Evolutionary conservation across 257 asterid species (phyloP).

Genomic region (Forsythia suspensa): DNA sequence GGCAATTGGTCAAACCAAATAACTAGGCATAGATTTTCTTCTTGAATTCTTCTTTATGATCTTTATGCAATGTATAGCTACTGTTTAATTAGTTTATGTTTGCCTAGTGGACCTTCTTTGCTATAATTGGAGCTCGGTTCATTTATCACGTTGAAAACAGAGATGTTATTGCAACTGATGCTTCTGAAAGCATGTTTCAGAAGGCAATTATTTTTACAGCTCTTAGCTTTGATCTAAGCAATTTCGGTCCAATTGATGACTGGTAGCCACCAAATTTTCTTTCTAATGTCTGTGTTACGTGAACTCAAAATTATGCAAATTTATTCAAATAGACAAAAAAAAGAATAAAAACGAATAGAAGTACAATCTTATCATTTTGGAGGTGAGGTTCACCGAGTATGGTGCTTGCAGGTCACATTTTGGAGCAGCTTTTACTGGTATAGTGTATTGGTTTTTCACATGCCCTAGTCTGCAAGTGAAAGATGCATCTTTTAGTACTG

Average conservation of each 20-base stretch:
- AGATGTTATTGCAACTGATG: slow-evolving; percentile 42
- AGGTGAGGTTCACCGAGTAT: not conserved
- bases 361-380: not conserved
- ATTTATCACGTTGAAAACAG: slow-evolving; percentile 61
- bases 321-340: not conserved
- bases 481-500: slow-evolving; percentile 44
- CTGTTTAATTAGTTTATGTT: not conserved
- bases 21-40: not conserved
- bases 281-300: no score
- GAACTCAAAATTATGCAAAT: not conserved
- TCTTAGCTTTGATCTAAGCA: slow-evolving; percentile 62
- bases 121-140: slow-evolving; percentile 83
- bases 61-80: not conserved
- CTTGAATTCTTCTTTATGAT: not conserved
- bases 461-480: slow-evolving; percentile 59
- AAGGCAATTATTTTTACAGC: slow-evolving; percentile 56
- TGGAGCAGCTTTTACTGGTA: slow-evolving; percentile 63
- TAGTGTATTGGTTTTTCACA: slow-evolving; percentile 59
- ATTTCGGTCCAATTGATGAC: slow-evolving; percentile 71
- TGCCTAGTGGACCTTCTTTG: slow-evolving; percentile 73
- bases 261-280: slow-evolving; percentile 38
- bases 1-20: not conserved
- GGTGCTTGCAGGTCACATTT: slow-evolving; percentile 64
- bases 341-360: no score
- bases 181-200: slow-evolving; percentile 47